Evolutionary conservation across 345 rosid genomes (phyloP).

Genomic region (Lumnitzera racemosa): DNA sequence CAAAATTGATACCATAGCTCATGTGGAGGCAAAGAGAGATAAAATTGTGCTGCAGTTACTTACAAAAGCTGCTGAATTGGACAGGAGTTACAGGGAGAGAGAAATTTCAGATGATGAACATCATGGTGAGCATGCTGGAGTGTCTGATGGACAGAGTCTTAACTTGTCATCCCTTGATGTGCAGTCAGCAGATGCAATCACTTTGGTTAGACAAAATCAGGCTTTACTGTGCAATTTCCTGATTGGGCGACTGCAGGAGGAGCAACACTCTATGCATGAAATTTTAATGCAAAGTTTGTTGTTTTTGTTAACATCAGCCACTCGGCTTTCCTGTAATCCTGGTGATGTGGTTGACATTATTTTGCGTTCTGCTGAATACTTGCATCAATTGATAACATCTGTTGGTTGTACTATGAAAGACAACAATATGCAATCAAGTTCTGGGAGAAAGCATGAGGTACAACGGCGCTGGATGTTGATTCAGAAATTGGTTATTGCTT

Average conservation of each 20-base stretch:
- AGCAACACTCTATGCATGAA: constrained; percentile 62
- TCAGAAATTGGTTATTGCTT: constrained; percentile 63
- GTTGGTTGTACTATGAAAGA: constrained; percentile 38
- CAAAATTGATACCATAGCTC: constrained; percentile 37
- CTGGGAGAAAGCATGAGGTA: constrained; percentile 30
- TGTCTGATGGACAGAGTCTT: constrained; percentile 34
- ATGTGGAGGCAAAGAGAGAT: constrained; percentile 63
- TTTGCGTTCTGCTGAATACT: constrained; percentile 51
- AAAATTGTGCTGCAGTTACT: constrained; percentile 58
- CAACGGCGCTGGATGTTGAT: constrained; percentile 62
- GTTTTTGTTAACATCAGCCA: constrained; percentile 61
- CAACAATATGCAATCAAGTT: constrained; percentile 33
- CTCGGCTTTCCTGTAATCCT: constrained; percentile 51
- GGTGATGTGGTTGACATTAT: constrained; percentile 53
- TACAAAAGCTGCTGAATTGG: constrained; percentile 69
- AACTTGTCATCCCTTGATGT: constrained; percentile 45
- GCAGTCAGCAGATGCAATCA: constrained; percentile 57
- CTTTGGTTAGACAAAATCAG: constrained; percentile 77
- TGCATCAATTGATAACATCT: constrained; percentile 44
- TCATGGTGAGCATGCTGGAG: constrained; percentile 21
- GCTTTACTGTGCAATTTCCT: constrained; percentile 54
- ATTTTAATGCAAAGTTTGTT: constrained; percentile 65
- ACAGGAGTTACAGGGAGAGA: constrained; percentile 33
- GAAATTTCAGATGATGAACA: constrained; percentile 26
- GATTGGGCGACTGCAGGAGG: constrained; percentile 45